Evolutionary conservation across 2,329 filamentous ascomycete genomes (phyloP).

Genomic region (Pseudogymnoascus sp.): DNA sequence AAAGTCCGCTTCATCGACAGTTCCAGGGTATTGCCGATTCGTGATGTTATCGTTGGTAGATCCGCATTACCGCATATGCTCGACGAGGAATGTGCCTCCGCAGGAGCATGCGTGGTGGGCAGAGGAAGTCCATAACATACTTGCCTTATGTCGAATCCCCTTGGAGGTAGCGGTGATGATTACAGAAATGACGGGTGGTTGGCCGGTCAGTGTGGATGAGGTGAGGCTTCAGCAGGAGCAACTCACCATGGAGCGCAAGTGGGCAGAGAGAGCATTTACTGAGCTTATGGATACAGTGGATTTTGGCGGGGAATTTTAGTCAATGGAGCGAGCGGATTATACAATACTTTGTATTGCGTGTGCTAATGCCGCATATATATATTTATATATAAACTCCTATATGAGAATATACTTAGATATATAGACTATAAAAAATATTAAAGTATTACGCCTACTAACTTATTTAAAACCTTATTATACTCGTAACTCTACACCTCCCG

Average conservation of each 20-base stretch:
- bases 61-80: conserved; percentile 42
- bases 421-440: too few species aligned
- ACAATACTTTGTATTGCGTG: neutral
- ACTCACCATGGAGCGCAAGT: neutral
- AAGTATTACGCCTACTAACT: too few species aligned
- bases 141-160: neutral
- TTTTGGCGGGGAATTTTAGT: neutral
- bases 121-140: neutral
- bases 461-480: too few species aligned
- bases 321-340: neutral
- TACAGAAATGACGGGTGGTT: neutral
- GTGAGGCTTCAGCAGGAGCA: neutral
- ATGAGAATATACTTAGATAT: too few species aligned
- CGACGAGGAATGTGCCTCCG: conserved; percentile 41
- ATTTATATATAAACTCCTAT: too few species aligned
- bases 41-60: conserved; percentile 52
- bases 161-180: neutral
- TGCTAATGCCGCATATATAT: neutral
- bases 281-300: neutral
- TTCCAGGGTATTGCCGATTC: conserved; percentile 47
- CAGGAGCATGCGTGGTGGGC: conserved; percentile 39
- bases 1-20: conserved; percentile 62
- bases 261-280: neutral
- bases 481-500: too few species aligned
- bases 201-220: neutral